Conservation (phyloP, 108 stramenopile species). For the Skeletonema tropicum region DNA sequence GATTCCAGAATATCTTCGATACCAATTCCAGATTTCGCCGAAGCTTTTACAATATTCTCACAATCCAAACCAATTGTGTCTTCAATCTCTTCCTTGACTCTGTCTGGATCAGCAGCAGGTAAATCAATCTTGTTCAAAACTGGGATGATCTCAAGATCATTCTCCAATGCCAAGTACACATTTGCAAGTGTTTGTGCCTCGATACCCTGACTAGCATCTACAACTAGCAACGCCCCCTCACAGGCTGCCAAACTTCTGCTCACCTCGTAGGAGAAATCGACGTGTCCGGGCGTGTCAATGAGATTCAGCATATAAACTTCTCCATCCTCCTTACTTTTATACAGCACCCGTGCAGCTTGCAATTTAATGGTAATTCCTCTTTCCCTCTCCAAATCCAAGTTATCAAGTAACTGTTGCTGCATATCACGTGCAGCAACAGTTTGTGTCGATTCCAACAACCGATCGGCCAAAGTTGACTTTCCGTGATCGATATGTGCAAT, state of each 20-base stretch:
- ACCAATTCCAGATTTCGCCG: slow-evolving; percentile 93
- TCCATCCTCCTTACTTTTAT: slow-evolving; percentile 84
- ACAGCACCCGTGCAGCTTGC: slow-evolving; percentile 95
- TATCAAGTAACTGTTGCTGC: slow-evolving; percentile 94
- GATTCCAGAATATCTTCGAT: slow-evolving; percentile 95
- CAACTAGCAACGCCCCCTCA: slow-evolving; percentile 98
- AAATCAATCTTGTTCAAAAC: slow-evolving; percentile 99
- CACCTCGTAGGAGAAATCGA: slow-evolving; percentile 95
- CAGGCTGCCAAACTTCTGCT: slow-evolving; percentile 97
- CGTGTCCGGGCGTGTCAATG: slow-evolving; percentile 92
- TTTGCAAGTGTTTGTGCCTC: slow-evolving; percentile 99
- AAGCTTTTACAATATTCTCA: slow-evolving; percentile 82
- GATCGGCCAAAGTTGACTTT: slow-evolving; percentile 96
- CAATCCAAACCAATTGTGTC: slow-evolving; percentile 94
- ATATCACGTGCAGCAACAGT: slow-evolving; percentile 92
- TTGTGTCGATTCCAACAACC: slow-evolving; percentile 87
- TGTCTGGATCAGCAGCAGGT: slow-evolving; percentile 97
- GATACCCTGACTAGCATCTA: slow-evolving; percentile 98
- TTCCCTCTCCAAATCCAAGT: slow-evolving; percentile 97
- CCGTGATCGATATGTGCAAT: slow-evolving; percentile 99
- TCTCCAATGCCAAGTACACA: slow-evolving; percentile 95
- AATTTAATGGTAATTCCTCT: slow-evolving; percentile 99
- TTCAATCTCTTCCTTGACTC: slow-evolving; percentile 93
- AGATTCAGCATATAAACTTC: slow-evolving; percentile 79
- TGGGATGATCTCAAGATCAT: slow-evolving; percentile 97